Conservation (phyloP, 1,139 yeast species). For the Saccharomyces hybrid region DNA sequence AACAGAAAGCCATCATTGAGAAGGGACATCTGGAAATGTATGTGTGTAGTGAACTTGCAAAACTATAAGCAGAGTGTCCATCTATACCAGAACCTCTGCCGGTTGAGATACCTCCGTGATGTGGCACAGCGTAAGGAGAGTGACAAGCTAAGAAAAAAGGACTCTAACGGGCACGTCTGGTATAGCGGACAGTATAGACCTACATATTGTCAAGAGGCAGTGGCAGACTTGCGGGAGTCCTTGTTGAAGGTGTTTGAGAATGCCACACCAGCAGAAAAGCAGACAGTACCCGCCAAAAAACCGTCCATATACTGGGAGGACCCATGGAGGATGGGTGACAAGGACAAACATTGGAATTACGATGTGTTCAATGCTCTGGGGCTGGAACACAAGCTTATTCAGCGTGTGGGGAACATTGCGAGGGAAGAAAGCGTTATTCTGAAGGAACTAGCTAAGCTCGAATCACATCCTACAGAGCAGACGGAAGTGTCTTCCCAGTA, state of each 20-base stretch:
- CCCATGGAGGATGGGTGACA: conserved; percentile 76
- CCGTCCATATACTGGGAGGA: conserved; percentile 71
- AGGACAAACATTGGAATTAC: conserved; percentile 22
- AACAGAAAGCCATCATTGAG: conserved; percentile 72
- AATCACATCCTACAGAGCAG: neutral
- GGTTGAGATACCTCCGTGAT: conserved; percentile 68
- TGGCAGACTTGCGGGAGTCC: conserved; percentile 71
- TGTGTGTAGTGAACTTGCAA: conserved; percentile 75
- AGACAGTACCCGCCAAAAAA: conserved; percentile 5
- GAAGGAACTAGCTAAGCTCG: conserved; percentile 15
- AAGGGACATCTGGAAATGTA: conserved; percentile 81
- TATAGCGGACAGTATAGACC: conserved; percentile 82
- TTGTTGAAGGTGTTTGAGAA: conserved; percentile 48
- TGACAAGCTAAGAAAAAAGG: conserved; percentile 59
- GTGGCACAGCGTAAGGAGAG: conserved; percentile 51
- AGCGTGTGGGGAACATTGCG: conserved; percentile 22
- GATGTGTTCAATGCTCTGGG: conserved; percentile 10
- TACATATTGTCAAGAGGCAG: conserved; percentile 83
- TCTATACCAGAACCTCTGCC: conserved; percentile 66
- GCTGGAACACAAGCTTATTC: conserved; percentile 21
- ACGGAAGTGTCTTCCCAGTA: neutral
- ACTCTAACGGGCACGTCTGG: conserved; percentile 78
- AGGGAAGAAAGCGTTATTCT: conserved; percentile 30
- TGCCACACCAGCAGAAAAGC: conserved; percentile 6
- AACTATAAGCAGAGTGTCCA: conserved; percentile 60